Conservation (phyloP, 306 rosid species). For the Carpinus fangiana region DNA sequence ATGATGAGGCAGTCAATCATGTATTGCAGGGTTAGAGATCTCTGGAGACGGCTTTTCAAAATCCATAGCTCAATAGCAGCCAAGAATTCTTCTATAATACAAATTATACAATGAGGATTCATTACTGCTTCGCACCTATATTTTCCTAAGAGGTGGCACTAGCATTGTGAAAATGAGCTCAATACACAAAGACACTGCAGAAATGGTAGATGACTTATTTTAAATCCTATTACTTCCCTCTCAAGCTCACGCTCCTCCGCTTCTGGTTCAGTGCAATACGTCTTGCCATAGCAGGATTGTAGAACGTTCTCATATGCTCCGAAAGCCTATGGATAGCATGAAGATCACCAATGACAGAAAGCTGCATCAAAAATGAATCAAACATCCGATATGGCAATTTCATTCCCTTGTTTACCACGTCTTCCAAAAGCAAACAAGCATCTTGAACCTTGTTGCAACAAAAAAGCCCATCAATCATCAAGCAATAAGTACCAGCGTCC, state of each 20-base stretch:
- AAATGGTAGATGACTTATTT: not conserved
- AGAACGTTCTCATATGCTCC: conserved; percentile 79
- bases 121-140: conserved; percentile 13
- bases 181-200: not conserved
- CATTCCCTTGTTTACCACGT: conserved; percentile 62
- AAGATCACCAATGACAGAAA: conserved; percentile 73
- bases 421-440: conserved; percentile 74
- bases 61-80: not conserved
- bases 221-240: conserved; percentile 43
- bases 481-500: conserved; percentile 64
- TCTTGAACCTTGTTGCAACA: conserved; percentile 57
- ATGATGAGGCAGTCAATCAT: conserved; percentile 14
- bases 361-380: conserved; percentile 64
- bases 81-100: not conserved
- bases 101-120: not conserved
- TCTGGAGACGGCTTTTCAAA: conserved; percentile 1
- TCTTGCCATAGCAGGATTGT: conserved; percentile 84
- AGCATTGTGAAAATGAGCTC: conserved; percentile 16
- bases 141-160: conserved; percentile 16
- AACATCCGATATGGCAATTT: conserved; percentile 76
- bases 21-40: conserved; percentile 7
- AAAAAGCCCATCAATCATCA: conserved; percentile 88
- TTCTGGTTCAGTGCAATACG: conserved; percentile 74
- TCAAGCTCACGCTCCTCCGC: conserved; percentile 68
- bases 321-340: conserved; percentile 77